Base-by-base conservation (phyloP, 2,329 filamentous ascomycete species). In the Penicillium italicum region DNA sequence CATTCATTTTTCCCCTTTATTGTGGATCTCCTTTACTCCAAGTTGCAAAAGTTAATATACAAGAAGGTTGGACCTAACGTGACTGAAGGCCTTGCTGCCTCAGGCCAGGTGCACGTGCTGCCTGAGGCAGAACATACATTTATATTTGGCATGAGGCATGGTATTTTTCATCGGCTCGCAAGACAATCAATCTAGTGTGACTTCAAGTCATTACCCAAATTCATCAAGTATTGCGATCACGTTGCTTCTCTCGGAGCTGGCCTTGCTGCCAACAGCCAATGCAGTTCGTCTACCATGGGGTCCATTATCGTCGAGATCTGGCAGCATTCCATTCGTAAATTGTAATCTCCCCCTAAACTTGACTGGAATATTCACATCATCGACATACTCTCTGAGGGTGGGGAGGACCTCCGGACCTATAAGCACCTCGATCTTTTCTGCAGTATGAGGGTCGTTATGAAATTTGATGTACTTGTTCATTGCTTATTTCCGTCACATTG, bases 351-450 rank as follows among this genome's bases (percentile, higher is more conserved):
- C 67, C 1, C 67, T 61, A 26, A 67, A 57, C 34, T 53, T 44
- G 10, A 18, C 22, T 2, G 67, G 67, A 12, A 69, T 66, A n/a
- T 62, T 53, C 14, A 34, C 41, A 31, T 58, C 47, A 3, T 65
- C 57, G 12, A 67, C 64, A 5, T 56, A 18, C 41, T 58, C 43
- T n/a, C 44, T 40, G 9, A 68, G 50, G 1, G 44, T 49, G 1
- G 57, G 44, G 10, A 57, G 62, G 4, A 62, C 61, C 16, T 68
- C 62, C 1, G 30, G 12, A 1, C 40, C 22, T 11, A 18, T 54
- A 18, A 69, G 41, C 3, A 68, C 51, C 11, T 60, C 58, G 10
- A 68, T 56, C 38, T 69, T 69, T 0, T 58, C 57, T 11, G 66
- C 67, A 2, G 67, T 34, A 34, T 34, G 33, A 34, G 33, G 33